phyloP scores from a whole-genome alignment of 179 eudicot species.

The Gypsophila paniculata region DNA sequence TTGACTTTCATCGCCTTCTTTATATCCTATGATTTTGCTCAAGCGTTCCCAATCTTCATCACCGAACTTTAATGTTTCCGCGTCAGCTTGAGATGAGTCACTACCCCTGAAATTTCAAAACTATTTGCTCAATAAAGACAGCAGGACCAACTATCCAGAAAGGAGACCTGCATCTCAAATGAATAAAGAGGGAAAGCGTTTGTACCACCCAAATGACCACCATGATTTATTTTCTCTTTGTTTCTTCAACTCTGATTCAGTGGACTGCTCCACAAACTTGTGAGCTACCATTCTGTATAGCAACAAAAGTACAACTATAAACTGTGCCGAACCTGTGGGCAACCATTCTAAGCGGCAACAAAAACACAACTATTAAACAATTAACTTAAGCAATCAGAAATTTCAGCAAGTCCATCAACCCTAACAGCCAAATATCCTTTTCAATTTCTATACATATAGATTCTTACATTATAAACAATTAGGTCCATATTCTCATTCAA shows the following conservation, averaged over 20 bases:
- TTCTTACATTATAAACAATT: not conserved
- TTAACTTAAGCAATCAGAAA: not conserved
- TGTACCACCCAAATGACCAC: constrained; percentile 95
- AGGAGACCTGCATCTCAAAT: constrained; percentile 6
- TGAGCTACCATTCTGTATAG: constrained; percentile 79
- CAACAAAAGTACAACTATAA: constrained; percentile 4
- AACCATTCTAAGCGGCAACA: constrained; percentile 51
- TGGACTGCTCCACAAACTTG: constrained; percentile 78
- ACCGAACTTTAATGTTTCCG: constrained; percentile 54
- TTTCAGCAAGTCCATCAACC: not conserved
- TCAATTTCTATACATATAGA: too few species aligned
- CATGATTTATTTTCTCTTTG: constrained; percentile 79
- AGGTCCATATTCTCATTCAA: not conserved
- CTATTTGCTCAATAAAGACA: constrained; percentile 16
- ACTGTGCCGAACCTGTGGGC: constrained; percentile 68
- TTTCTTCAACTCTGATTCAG: constrained; percentile 53
- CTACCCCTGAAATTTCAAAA: constrained; percentile 47
- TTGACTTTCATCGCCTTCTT: constrained; percentile 67
- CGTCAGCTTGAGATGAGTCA: constrained; percentile 55
- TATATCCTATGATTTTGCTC: constrained; percentile 83
- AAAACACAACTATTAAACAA: not conserved
- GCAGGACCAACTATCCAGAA: constrained; percentile 1
- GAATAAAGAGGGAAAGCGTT: not conserved
- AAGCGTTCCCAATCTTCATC: constrained; percentile 88
- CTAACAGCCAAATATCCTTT: not conserved